Evolutionary conservation across 2,329 filamentous ascomycete species (phyloP).

Genomic region (Macrophomina phaseolina): DNA sequence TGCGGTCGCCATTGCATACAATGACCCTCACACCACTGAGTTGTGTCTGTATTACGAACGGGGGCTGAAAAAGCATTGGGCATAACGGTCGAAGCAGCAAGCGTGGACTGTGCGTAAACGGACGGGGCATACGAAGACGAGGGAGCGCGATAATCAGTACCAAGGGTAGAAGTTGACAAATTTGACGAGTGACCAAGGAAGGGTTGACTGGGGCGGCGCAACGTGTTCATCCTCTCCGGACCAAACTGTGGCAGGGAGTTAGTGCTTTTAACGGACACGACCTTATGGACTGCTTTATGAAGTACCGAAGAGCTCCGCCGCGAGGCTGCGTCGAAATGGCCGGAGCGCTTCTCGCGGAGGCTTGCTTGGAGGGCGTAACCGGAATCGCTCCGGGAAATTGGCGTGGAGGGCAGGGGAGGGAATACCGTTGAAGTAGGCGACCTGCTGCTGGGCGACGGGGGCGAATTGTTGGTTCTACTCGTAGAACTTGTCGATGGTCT

Average conservation of each 20-base stretch:
- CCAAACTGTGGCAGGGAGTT: slow-evolving; percentile 63
- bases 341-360: slow-evolving; percentile 90
- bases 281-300: slow-evolving; percentile 28
- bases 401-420: slow-evolving; percentile 76
- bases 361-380: slow-evolving; percentile 86
- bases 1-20: slow-evolving; percentile 71
- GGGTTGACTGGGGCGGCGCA: slow-evolving; percentile 68
- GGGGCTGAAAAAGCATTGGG: slow-evolving; percentile 81
- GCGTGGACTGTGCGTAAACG: slow-evolving; percentile 82
- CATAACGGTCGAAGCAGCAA: slow-evolving; percentile 86
- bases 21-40: slow-evolving; percentile 84
- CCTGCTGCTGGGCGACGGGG: slow-evolving; percentile 59
- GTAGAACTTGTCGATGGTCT: slow-evolving; percentile 65
- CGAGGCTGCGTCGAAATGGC: slow-evolving; percentile 82
- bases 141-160: slow-evolving; percentile 55
- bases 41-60: slow-evolving; percentile 78
- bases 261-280: slow-evolving; percentile 32
- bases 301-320: slow-evolving; percentile 82
- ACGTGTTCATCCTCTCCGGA: slow-evolving; percentile 70
- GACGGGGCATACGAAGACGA: slow-evolving; percentile 72
- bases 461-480: slow-evolving; percentile 51
- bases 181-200: slow-evolving; percentile 69
- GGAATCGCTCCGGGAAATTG: slow-evolving; percentile 88
- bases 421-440: slow-evolving; percentile 83
- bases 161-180: slow-evolving; percentile 71